Conservation (phyloP, 2,329 filamentous ascomycete genomes). For the Aspergillus pseudonomiae region DNA sequence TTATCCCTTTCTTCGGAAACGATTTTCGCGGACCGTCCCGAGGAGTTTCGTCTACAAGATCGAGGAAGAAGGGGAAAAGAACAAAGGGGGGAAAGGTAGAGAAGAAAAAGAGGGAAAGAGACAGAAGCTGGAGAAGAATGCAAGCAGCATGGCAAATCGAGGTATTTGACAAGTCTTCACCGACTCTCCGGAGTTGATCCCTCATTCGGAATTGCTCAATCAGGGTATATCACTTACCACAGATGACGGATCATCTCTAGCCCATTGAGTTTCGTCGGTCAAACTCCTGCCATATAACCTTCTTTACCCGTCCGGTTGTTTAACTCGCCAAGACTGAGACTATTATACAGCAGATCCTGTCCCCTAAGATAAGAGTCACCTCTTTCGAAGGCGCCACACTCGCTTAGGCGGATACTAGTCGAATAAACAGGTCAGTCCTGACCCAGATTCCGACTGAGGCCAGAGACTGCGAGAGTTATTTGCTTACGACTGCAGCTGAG, state of each 20-base stretch:
- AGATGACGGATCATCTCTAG: slow-evolving; percentile 7
- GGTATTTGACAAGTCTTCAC: slow-evolving; percentile 14
- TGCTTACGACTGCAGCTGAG: not conserved
- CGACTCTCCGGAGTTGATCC: slow-evolving; percentile 11
- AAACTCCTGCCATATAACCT: not conserved
- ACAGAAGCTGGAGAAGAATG: not conserved
- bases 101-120: not conserved
- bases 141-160: not conserved
- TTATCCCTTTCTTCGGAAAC: slow-evolving; percentile 1
- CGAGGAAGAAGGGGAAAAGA: not conserved
- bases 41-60: not conserved
- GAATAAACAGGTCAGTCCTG: not conserved
- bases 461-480: not conserved
- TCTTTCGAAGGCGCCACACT: not conserved
- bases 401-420: not conserved
- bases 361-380: not conserved
- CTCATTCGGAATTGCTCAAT: not conserved
- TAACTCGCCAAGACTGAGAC: not conserved
- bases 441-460: not conserved
- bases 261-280: not conserved
- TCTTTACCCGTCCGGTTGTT: not conserved
- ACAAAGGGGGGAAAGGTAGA: not conserved
- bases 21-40: slow-evolving; percentile 3
- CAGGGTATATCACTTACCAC: not conserved
- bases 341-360: not conserved